Base-by-base conservation (phyloP, 352 stramenopile species). In the Phytophthora fragariaefolia region DNA sequence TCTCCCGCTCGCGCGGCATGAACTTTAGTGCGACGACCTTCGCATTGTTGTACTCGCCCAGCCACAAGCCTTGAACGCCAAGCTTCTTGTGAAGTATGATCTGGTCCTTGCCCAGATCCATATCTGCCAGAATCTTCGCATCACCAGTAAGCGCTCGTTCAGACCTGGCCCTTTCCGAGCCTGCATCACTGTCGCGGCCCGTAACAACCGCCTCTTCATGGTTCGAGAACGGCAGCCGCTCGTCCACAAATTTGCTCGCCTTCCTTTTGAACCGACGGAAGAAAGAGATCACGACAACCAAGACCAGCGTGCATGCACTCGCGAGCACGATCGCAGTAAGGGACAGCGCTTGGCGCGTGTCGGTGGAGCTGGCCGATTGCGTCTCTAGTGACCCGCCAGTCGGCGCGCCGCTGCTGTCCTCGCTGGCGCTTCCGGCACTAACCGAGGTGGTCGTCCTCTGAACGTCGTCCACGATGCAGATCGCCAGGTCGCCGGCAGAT, bases 1-100 rank as follows among this genome's bases (percentile, higher is more conserved):
- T 71, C 6, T 75, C 54, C 40, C 86, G 36, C 28, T 71, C 58
- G 4, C 67, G 61, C 20, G 80, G 64, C 50, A 72, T 62, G 71
- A 94, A 74, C 32, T 78, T 80, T 4, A 92, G 64, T 36, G 74
- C 82, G 6, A 90, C 83, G 22, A 92, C 69, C 24, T 79, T 79
- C n/a, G 58, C 66, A 20, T 83, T 59, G 9, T 73, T 53, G 55
- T 78, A 87, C 51, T 77, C 74, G 24, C 68, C 81, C 24, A 82
- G 72, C 71, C 79, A 90, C 36, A 94, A 51, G 2, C 76, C 69
- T 34, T 88, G 77, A 46, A 80, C 58, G 1, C 79, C 79, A 13
- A 88, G 42, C 46, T 88, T 90, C 48, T 85, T 82, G 58, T 83
- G 63, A 52, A 87, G 50, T 45, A 54, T 50, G 24, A 88, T 69